Conservation (phyloP, 2,329 filamentous ascomycete genomes). For the Bipolaris cookei region DNA sequence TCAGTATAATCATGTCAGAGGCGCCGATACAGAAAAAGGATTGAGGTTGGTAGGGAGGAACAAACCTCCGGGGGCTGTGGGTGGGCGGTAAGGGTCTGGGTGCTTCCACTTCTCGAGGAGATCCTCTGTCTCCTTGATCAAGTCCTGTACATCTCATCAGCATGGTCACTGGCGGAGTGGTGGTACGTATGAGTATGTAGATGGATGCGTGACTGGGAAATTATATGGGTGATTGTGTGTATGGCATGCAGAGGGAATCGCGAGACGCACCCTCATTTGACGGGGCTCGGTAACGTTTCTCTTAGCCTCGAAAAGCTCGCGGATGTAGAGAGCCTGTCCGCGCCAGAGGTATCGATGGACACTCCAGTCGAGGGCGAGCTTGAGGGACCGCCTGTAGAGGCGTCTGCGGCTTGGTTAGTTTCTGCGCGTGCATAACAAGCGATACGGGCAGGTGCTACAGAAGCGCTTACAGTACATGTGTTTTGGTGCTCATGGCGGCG, state of each 20-base stretch:
- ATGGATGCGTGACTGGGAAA: neutral
- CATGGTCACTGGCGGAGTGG: slow-evolving; percentile 2
- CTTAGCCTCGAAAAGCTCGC: slow-evolving; percentile 94
- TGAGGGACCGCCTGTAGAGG: slow-evolving; percentile 90
- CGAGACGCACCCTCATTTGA: slow-evolving; percentile 74
- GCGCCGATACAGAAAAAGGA: slow-evolving; percentile 29
- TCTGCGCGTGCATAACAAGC: slow-evolving; percentile 21
- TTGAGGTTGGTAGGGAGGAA: slow-evolving; percentile 23
- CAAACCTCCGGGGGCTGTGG: slow-evolving; percentile 90
- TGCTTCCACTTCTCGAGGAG: slow-evolving; percentile 95
- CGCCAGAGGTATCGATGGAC: slow-evolving; percentile 93
- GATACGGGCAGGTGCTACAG: slow-evolving; percentile 11
- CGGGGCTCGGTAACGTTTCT: slow-evolving; percentile 81
- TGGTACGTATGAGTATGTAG: neutral
- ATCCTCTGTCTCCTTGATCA: slow-evolving; percentile 87
- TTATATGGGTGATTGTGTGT: neutral
- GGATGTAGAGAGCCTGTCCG: slow-evolving; percentile 94
- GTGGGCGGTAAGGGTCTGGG: slow-evolving; percentile 87
- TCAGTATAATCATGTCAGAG: slow-evolving; percentile 30
- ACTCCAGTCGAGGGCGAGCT: slow-evolving; percentile 93
- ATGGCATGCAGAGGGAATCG: slow-evolving; percentile 1
- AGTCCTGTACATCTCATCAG: slow-evolving; percentile 62
- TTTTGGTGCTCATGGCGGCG: slow-evolving; percentile 51
- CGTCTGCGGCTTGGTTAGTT: slow-evolving; percentile 55
- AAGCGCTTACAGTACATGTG: slow-evolving; percentile 44